Base-by-base conservation (phyloP, 352 stramenopile genomes). In the Pythium sp. region DNA sequence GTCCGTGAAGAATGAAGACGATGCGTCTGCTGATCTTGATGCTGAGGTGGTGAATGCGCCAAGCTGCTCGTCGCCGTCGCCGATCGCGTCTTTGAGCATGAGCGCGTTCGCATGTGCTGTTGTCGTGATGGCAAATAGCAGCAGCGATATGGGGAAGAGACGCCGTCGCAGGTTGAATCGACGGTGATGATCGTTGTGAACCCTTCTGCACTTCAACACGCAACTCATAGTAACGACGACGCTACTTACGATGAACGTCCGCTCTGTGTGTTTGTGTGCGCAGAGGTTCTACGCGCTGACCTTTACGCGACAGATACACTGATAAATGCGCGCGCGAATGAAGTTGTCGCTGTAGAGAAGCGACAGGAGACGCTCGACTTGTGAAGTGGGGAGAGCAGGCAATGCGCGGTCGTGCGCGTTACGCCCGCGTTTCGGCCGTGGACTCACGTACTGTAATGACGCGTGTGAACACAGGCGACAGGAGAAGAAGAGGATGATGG, bases 1-100 rank as follows among this genome's bases (percentile, higher is more conserved):
- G 2, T 55, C 67, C 1, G 58, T 70, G 63, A 69, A 69, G 24
- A 56, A 62, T 28, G 28, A 14, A 32, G 26, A 15, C 20, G 46
- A 24, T 26, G 46, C 2, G 28, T 59, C 55, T 26, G 11, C 6
- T 18, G 30, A 5, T 11, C 28, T 22, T 43, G 54, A 2, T 43
- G 12, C 3, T 8, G 26, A 11, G 22, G 54, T 12, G 32, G 54
- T 22, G 54, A 60, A 18, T 34, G 28, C 46, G 18, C 55, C 55
- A 7, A 55, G 20, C 11, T 55, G 47, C 8, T 43, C 18, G 8
- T 32, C 55, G 12, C 12, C 36, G 26, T 53, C 8, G 36, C 28
- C 55, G 55, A 60, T 28, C 55, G 55, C 30, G 55, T 43, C 30
- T 8, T 20, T 22, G 18, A 60, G 46, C 30, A 15, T 24, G 18